phyloP scores from a whole-genome alignment of 2,329 filamentous ascomycete species.

The Acarospora socialis region DNA sequence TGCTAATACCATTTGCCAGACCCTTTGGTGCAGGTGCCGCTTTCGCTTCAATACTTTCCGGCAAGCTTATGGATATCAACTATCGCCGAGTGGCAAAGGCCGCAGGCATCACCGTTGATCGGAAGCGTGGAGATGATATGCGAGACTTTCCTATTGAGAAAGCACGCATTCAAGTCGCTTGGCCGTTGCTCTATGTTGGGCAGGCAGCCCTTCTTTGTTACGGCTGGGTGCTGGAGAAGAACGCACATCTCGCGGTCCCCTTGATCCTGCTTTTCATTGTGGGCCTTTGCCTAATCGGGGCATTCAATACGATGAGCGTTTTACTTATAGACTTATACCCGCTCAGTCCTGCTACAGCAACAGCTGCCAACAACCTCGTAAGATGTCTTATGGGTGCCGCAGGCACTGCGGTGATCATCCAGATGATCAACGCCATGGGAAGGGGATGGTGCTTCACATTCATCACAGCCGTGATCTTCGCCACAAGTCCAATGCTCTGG shows the following conservation, averaged over 20 bases:
- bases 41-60: slow-evolving; percentile 24
- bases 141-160: slow-evolving; percentile 16
- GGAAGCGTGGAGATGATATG: slow-evolving; percentile 8
- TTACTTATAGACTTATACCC: slow-evolving; percentile 51
- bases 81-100: slow-evolving; percentile 52
- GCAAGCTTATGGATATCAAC: slow-evolving; percentile 54
- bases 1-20: too few relatives aligned
- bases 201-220: slow-evolving; percentile 18
- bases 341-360: slow-evolving; percentile 44
- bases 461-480: slow-evolving; percentile 26
- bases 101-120: slow-evolving; percentile 42
- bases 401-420: slow-evolving; percentile 44
- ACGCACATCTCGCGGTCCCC: slow-evolving; percentile 21
- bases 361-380: slow-evolving; percentile 49
- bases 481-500: slow-evolving; percentile 27
- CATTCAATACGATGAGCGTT: slow-evolving; percentile 49
- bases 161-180: slow-evolving; percentile 21
- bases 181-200: slow-evolving; percentile 18
- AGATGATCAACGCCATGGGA: slow-evolving; percentile 43
- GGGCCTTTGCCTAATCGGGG: slow-evolving; percentile 37
- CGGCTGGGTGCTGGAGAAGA: slow-evolving; percentile 20
- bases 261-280: slow-evolving; percentile 27
- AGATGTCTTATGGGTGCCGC: slow-evolving; percentile 47
- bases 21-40: slow-evolving; percentile 10
- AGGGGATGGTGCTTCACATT: slow-evolving; percentile 40